Base-by-base conservation (phyloP, 73 alveolate species). In the Paramecium caudatum region DNA sequence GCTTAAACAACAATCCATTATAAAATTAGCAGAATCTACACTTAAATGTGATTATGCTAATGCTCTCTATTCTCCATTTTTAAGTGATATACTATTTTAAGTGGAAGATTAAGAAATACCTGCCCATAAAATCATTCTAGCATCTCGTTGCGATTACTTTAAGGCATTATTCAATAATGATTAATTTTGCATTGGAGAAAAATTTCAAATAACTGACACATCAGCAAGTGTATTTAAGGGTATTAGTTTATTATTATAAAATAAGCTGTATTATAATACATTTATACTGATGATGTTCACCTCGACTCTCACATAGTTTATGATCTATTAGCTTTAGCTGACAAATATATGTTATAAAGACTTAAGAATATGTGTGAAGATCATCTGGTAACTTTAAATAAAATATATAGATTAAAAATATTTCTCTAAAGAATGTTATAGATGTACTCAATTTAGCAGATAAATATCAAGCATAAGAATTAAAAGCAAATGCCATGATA, bases 321-420 rank as follows among this genome's bases (percentile, higher is more conserved):
- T 10, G 93, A 92, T 8, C 45, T 94, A 34, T 82, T 94, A 46
- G 85, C 87, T 3, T 93, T 91, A 15, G 91, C 98, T 5, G 92
- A 90, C 47, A 82, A 80, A 62, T 94, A 92, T 45, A 70, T 74
- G 23, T 55, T 94, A n/a, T 41, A 61, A 4, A 55, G 98, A 47
- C 93, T 94, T n/a, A 94, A 93, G 63, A 63, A 91, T 16, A 50
- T 94, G 37, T 94, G 98, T 47, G 98, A 94, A 83, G 91, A 88
- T 83, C 82, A 39, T 47, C 74, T 94, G 41, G 94, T 82, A 19
- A n/a, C 1, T 0, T 41, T 8, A 30, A 25, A n/a, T 9, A 0
- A 74, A 19, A 16, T 19, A 68, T 68, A 1, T 37, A 74, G 88
- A 74, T 74, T 41, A 74, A 74, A 10, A 74, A 74, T 13, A 92